Base-by-base conservation (phyloP, 2,329 filamentous ascomycete genomes). In the Penicillium sp. region DNA sequence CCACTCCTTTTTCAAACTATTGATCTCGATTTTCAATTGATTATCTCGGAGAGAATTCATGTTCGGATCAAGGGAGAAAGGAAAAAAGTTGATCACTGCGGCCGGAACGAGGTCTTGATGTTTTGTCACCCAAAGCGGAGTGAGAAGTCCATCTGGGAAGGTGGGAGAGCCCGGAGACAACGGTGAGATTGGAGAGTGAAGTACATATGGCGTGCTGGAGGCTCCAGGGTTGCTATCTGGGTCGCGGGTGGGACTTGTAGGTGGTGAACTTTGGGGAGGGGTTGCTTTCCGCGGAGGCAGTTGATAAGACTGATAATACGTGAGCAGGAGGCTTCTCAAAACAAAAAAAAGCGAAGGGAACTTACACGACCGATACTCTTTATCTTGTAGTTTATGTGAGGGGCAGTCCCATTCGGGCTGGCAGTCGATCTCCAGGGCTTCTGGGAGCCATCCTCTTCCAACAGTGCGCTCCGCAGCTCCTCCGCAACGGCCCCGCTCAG, bases 171-270 rank as follows among this genome's bases (percentile, higher is more conserved):
- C 83, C 3, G 92, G 92, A 37, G 89, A 94, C 27, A 97, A 81
- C 1, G 93, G 94, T 2, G 94, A 97, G 62, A 96, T 86, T 1
- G 92, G 90, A 12, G 94, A 97, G 73, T 97, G 93, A 4, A 96
- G 77, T n/a, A 86, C 78, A 56, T 81, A 76, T 18, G 79, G 74
- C 23, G 51, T 81, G 75, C 3, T 74, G 67, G 49, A 82, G 80
- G 26, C 47, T 7, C 55, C 49, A 27, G 27, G 22, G 29, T 62
- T 62, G 56, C 59, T 63, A 47, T 66, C 69, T 65, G 81, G 75
- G 52, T 81, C 76, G 45, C 80, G 78, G 18, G 81, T 55, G 82
- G 82, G 68, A 48, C 78, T 78, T 49, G 78, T 69, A 49, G 76
- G 72, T 42, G 77, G 76, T 48, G 80, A 81, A 43, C 75, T 73